phyloP scores from a whole-genome alignment of 176 grass and related monocot species.

The Carex scoparia region DNA sequence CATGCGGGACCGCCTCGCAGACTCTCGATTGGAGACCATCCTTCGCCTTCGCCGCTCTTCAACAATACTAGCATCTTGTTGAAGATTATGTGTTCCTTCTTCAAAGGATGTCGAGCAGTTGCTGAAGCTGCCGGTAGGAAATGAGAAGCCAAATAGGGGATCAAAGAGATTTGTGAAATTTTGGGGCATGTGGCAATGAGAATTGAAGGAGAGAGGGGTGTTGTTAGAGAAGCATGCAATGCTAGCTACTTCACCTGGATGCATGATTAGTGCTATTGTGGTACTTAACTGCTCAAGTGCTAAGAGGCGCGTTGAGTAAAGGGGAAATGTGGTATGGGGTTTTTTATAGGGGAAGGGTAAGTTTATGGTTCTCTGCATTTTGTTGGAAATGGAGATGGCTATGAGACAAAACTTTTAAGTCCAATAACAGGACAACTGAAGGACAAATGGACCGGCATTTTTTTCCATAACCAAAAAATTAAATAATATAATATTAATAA shows the following conservation, averaged over 20 bases:
- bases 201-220: constrained; percentile 41
- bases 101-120: constrained; percentile 31
- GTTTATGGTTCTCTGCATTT: constrained; percentile 17
- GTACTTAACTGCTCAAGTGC: constrained; percentile 25
- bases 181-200: constrained; percentile 48
- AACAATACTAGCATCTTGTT: constrained; percentile 16
- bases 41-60: constrained; percentile 67
- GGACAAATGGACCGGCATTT: neutral
- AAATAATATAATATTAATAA: too few species aligned
- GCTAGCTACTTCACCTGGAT: constrained; percentile 69
- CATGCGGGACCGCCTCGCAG: constrained; percentile 80
- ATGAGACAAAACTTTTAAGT: neutral
- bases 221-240: constrained; percentile 49
- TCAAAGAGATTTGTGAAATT: constrained; percentile 29
- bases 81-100: constrained; percentile 21
- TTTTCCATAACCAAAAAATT: too few species aligned
- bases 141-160: constrained; percentile 24
- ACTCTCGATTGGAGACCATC: constrained; percentile 96
- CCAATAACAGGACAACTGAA: neutral
- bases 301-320: constrained; percentile 40
- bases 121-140: constrained; percentile 12
- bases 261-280: constrained; percentile 26
- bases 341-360: constrained; percentile 52
- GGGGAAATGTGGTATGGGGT: constrained; percentile 35
- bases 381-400: constrained; percentile 4